Base-by-base conservation (phyloP, 306 rosid genomes). In the Alnus glutinosa region DNA sequence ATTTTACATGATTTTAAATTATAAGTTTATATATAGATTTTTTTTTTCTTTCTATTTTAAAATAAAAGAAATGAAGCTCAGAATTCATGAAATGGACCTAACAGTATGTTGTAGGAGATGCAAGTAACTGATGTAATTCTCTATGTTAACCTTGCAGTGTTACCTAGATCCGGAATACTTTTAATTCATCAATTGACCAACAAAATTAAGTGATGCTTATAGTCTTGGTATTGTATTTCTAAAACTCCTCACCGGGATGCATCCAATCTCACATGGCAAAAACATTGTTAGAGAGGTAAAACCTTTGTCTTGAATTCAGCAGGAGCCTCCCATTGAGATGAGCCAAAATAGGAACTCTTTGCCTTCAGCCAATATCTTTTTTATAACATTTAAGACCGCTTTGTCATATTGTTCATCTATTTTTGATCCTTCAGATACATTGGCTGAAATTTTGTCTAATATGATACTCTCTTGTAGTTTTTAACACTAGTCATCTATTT, bases 251-350 rank as follows among this genome's bases (percentile, higher is more conserved):
- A 96, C 98, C 0, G 99, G 98, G 71, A 93, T 80, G 91, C 99
- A 90, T 5, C 98, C 99, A 57, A 96, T 96, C 85, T 89, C 92
- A 71, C 98, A 93, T 54, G 99, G 99, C 13, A 96, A 96, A 83
- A 96, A 96, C 81, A 89, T 96, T 78, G 97, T 96, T 74, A 88
- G 98, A 80, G 99, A 96, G 99, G 99, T 96, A 90, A 77, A 73
- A 70, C 4, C 0, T 36, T 34, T 64, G 46, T 10, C 30, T 67
- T 39, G 72, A 8, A 8, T 54, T 68, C 10, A 13, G 19, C 18
- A 13, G 44, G 19, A 23, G 70, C 48, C 48, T 8, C 46, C 46
- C 46, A 42, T 42, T 5, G 1, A 42, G 46, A 42, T 42, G 46
- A 42, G 46, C 8, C 7, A 42, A 42, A 42, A 42, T 11, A 2